Percentiles rank a stretch among this genome's conserved stretches.
These are phyloP conservation scores for Iris macrosiphon DNA, from an alignment of 106 monocot genomes.

Conservation along the genomic window DNA sequence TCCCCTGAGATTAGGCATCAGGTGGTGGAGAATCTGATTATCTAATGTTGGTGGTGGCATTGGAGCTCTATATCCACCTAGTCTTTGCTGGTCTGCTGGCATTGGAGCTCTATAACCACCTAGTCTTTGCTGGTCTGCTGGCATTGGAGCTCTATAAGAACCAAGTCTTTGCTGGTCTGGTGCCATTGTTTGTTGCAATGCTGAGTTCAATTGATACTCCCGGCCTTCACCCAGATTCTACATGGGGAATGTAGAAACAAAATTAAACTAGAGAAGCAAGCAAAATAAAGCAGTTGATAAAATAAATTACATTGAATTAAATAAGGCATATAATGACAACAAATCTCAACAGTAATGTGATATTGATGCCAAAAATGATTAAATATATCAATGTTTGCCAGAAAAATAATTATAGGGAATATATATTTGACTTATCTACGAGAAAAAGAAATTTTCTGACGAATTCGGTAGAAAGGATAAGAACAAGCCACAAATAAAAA, in stretches of 20 bases:
- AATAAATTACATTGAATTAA: too few relatives aligned
- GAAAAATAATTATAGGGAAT: too few relatives aligned
- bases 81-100: neutral
- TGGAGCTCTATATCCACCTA: neutral
- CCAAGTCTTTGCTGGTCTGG: neutral
- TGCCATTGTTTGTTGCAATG: neutral
- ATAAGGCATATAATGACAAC: too few relatives aligned
- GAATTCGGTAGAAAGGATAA: too few relatives aligned
- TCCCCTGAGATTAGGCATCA: neutral
- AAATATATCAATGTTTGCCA: too few relatives aligned
- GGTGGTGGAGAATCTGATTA: neutral
- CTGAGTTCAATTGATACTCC: neutral
- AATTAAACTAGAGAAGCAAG: neutral
- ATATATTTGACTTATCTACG: too few relatives aligned
- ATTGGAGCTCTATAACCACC: neutral
- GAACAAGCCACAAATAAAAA: too few relatives aligned
- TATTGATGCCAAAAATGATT: too few relatives aligned
- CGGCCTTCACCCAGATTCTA: constrained; percentile 1
- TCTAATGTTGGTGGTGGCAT: neutral
- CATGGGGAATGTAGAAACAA: neutral
- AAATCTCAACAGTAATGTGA: too few relatives aligned
- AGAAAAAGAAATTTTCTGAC: too few relatives aligned
- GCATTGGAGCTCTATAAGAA: neutral
- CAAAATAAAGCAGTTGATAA: too few relatives aligned
- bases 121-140: neutral